A percentile compares a stretch with the other conserved stretches of the same genome.
Evolutionary conservation across 2,329 filamentous ascomycete genomes (phyloP).

Genomic region (Paraphoma chrysanthemicola): DNA sequence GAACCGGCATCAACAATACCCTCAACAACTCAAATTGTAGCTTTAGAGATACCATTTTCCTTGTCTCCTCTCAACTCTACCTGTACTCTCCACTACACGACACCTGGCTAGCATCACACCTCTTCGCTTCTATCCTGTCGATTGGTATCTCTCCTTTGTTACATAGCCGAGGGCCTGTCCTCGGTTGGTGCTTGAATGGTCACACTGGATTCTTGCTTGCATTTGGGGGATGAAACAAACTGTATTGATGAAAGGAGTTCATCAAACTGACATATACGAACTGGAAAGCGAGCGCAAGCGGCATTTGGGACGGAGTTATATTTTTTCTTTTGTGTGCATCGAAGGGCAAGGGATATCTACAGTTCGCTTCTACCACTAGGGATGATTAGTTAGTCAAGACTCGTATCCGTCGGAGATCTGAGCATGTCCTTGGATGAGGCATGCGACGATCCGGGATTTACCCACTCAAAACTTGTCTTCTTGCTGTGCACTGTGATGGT

Average conservation of each 20-base stretch:
- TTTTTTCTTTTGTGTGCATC: constrained; percentile 21
- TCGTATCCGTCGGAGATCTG: constrained; percentile 48
- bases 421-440: constrained; percentile 14
- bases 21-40: constrained; percentile 39
- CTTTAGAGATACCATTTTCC: constrained; percentile 50
- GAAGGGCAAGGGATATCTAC: constrained; percentile 26
- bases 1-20: constrained; percentile 21
- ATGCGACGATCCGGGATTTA: constrained; percentile 44
- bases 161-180: constrained; percentile 23
- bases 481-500: constrained; percentile 12
- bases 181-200: constrained; percentile 11
- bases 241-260: constrained; percentile 25
- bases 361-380: constrained; percentile 38
- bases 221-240: constrained; percentile 28
- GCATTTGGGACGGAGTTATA: constrained; percentile 29
- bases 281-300: constrained; percentile 17
- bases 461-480: constrained; percentile 38
- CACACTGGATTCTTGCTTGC: constrained; percentile 16
- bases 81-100: constrained; percentile 30
- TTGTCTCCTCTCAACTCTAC: constrained; percentile 35
- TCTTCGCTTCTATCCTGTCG: constrained; percentile 27
- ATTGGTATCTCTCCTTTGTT: constrained; percentile 46
- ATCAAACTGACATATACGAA: constrained; percentile 25
- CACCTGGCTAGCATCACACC: constrained; percentile 24
- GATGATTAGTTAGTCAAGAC: constrained; percentile 51